Percentiles rank a stretch among this genome's conserved stretches.
Conservation (phyloP, 2,329 filamentous ascomycete genomes). For the Apiospora kogelbergensis region DNA sequence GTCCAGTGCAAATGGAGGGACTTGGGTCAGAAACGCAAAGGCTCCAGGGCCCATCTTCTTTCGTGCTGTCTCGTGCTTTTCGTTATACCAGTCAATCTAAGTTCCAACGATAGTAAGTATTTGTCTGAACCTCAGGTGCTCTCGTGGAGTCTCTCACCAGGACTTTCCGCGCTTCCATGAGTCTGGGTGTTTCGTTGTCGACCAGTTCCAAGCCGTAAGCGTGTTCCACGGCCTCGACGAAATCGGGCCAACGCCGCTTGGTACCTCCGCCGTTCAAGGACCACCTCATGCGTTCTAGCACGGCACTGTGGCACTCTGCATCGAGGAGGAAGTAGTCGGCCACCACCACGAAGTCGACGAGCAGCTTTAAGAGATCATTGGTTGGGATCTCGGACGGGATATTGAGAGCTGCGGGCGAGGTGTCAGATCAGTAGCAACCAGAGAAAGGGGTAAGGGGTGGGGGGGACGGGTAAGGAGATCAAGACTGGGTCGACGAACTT, state of each 20-base stretch:
- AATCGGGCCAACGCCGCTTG: neutral
- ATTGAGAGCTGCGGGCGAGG: neutral
- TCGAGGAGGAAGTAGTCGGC: neutral
- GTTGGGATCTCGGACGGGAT: neutral
- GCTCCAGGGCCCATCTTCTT: neutral
- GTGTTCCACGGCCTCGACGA: neutral
- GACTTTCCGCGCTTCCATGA: neutral
- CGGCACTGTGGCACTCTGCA: neutral
- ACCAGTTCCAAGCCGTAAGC: neutral
- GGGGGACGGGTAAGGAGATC: neutral
- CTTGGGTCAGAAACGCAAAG: neutral
- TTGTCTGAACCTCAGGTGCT: too few relatives aligned
- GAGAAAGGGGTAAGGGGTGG: neutral
- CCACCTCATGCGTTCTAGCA: neutral
- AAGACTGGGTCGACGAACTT: neutral
- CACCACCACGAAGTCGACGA: neutral
- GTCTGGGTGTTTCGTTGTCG: neutral
- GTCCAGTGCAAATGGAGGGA: neutral
- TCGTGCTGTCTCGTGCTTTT: neutral
- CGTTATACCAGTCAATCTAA: neutral
- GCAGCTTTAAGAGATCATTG: neutral
- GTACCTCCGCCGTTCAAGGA: neutral
- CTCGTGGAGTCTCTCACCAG: neutral
- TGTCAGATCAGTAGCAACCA: neutral
- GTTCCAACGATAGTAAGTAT: neutral